Base-by-base conservation (phyloP, 78 protist species). In the Speleostelium caveatum region DNA sequence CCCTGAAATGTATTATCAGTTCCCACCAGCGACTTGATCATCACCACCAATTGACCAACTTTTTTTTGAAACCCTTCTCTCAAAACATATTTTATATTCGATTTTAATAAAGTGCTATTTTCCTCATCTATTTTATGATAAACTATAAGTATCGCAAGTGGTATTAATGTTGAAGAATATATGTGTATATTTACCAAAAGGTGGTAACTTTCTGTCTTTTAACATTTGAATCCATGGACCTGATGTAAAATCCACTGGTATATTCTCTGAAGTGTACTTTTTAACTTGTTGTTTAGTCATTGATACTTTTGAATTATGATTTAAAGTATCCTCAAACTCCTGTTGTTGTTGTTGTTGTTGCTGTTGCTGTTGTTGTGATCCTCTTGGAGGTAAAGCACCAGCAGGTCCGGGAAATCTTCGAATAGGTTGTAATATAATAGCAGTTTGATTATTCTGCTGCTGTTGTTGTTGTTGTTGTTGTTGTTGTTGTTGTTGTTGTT, bases 401-500 rank as follows among this genome's bases (percentile, higher is more conserved):
- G 78, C 90, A 58, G 90, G 90, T 6, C 90, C 90, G 7, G 90
- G 90, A 21, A 80, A 58, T 26, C 53, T 80, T 21, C 76, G 7
- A 58, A 58, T 10, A 14, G 6, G 53, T 45, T 45, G 53, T n/a
- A n/a, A n/a, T n/a, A n/a, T n/a, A n/a, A n/a, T n/a, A n/a, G n/a
- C n/a, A 6, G 6, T 41, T 24, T 51, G 24, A 17, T 24, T 41
- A 12, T 22, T 4, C 2, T 55, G 16, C 19, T 49, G 36, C 21
- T 30, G 49, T 19, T 7, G 62, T 21, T 30, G 76, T 69, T 69
- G 76, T 24, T 42, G 62, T 71, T 12, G 62, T 19, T 24, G 58
- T 49, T 12, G 74, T 10, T 30, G 30, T 28, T 38, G 39, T 6
- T 68, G 39, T 68, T 68, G 33, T 42, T 38, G 60, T 38, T 68